Evolutionary conservation across 345 rosid species (phyloP), one percentile per base, ranked within the genome.

Genomic region (Linum trigynum): DNA sequence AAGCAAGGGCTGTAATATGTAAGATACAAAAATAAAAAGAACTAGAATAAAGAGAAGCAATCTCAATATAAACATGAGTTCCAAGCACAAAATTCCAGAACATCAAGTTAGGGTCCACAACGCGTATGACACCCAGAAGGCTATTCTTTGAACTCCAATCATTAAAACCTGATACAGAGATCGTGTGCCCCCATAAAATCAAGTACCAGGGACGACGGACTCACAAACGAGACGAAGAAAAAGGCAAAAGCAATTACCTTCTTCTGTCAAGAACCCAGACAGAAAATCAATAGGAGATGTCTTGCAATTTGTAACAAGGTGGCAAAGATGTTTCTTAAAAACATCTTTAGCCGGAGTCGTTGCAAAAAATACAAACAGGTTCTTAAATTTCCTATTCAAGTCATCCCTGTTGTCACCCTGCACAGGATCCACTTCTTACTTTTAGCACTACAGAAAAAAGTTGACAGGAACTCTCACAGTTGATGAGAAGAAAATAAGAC

Each of bases 361-460:
- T 8, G 92, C 81, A 35, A 90, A 80, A 67, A 94, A 87, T 61
- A 75, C 56, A 76, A 88, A 94, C 69, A 90, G 68, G 32, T 84
- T 86, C 62, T 68, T 73, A 56, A 83, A 75, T 68, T 75, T 79
- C 48, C 76, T 62, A 71, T 10, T 51, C 14, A 69, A 45, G 72
- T 68, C 74, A 66, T 81, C 74, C 71, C 48, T 80, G 77, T 72
- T 65, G 57, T 74, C 81, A 77, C 66, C 86, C 99, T 94, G 82
- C 57, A 67, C 65, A 35, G 50, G 40, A 23, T 8, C 35, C 65
- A 56, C 35, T 57, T 37, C 57, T 57, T 53, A 63, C 37, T 38
- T 55, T 41, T 55, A 17, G 7, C 55, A 63, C 17, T 10, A 51
- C 51, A 53, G 73, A 45, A 63, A 56, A 61, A 32, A 63, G 58